phyloP scores from a whole-genome alignment of 805 yeast genomes.

The Wilhelminamyces savonicus region DNA sequence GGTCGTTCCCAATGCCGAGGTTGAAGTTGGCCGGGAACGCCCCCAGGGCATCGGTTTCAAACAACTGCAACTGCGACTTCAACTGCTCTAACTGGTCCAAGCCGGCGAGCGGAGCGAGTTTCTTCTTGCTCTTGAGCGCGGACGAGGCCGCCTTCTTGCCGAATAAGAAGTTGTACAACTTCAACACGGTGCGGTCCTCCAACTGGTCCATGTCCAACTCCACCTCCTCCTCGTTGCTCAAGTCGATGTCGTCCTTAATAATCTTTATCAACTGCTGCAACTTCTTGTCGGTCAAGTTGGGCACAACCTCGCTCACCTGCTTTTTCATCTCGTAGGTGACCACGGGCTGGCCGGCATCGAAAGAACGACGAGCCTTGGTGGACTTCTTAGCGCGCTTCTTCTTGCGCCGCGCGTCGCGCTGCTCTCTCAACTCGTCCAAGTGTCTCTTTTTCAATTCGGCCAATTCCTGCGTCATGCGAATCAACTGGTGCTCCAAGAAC shows the following conservation, averaged over 20 bases:
- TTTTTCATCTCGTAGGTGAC: constrained; percentile 96
- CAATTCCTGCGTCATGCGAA: constrained; percentile 79
- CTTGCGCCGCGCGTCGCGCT: constrained; percentile 44
- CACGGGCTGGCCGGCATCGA: constrained; percentile 24
- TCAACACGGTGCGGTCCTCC: constrained; percentile 75
- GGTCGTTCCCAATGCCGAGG: constrained; percentile 27
- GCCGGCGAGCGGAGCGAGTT: constrained; percentile 23
- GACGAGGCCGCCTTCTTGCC: constrained; percentile 32
- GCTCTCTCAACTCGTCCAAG: constrained; percentile 56
- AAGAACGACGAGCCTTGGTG: constrained; percentile 10
- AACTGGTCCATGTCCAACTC: constrained; percentile 94
- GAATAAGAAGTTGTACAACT: constrained; percentile 74
- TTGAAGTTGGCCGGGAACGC: constrained; percentile 19
- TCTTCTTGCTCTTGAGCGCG: constrained; percentile 40
- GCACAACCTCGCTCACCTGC: constrained; percentile 81
- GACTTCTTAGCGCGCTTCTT: constrained; percentile 32
- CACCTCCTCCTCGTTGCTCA: constrained; percentile 75
- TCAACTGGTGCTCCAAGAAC: constrained; percentile 80
- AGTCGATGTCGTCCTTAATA: constrained; percentile 61
- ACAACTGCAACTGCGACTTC: constrained; percentile 42
- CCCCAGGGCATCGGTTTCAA: constrained; percentile 27
- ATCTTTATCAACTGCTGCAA: constrained; percentile 78
- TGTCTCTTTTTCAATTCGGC: constrained; percentile 76
- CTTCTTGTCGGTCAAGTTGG: constrained; percentile 70
- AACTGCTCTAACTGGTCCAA: constrained; percentile 60